Percentiles rank a stretch among this genome's conserved stretches.
These are phyloP conservation scores for Silene coronaria DNA, from an alignment of 179 eudicot genomes.

Conservation along the genomic window DNA sequence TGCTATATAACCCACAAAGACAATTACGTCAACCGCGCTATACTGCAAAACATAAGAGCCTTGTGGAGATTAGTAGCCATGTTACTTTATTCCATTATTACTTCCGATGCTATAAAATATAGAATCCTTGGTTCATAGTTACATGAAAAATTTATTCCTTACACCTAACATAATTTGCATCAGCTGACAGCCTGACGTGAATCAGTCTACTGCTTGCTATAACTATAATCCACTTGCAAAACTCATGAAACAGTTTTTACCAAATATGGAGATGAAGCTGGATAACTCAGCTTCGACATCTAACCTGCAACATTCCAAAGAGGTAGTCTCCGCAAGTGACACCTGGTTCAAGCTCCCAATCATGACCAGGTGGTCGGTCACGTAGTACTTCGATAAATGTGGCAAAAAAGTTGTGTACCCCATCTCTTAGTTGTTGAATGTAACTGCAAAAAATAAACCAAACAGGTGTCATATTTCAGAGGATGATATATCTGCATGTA, in stretches of 20 bases:
- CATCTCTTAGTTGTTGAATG: constrained; percentile 96
- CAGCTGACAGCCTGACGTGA: background rate
- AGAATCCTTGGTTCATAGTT: background rate
- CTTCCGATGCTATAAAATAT: no score
- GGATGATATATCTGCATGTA: background rate
- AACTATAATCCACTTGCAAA: background rate
- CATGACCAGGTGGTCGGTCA: constrained; percentile 99
- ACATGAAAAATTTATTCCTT: background rate
- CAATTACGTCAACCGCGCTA: no score
- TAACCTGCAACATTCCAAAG: constrained; percentile 94
- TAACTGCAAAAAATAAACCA: constrained; percentile 46
- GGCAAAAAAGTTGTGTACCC: constrained; percentile 93
- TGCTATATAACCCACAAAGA: no score
- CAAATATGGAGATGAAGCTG: background rate
- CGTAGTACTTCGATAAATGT: constrained; percentile 94
- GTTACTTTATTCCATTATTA: no score
- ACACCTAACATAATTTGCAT: background rate
- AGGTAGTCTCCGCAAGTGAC: constrained; percentile 98
- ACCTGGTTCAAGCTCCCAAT: constrained; percentile 99
- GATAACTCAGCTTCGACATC: constrained; percentile 9
- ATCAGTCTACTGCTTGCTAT: background rate
- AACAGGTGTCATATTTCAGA: background rate
- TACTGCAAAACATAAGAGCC: no score
- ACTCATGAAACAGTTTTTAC: background rate
- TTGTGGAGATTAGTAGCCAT: no score